Base-by-base conservation (phyloP, 2,329 filamentous ascomycete genomes). In the Fusarium torreyae region DNA sequence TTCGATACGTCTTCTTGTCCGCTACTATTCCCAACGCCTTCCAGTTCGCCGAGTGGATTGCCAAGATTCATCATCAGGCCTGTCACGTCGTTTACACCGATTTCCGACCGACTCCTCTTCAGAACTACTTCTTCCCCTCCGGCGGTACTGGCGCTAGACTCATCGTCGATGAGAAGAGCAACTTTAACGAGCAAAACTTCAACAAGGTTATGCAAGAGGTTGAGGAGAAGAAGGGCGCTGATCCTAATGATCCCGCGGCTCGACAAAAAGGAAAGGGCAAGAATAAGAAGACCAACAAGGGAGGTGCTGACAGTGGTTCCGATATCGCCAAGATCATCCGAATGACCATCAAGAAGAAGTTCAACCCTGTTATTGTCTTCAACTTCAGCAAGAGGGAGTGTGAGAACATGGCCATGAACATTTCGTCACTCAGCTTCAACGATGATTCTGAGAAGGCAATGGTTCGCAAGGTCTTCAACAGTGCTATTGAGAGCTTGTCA, bases 21-120 rank as follows among this genome's bases (percentile, higher is more conserved):
- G 96, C 96, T 68, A 99, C 97, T 3, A 99, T 99, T 68, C 96
- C 96, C 56, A 99, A 99, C 77, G 94, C 96, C 53, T 98, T 98
- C 88, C 96, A 99, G 80, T 99, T 99, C 75, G 96, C 96, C 73
- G 95, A 99, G 80, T 99, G 96, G 96, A 97, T 99, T 75, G 94
- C 93, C 74, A 98, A 98, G 83, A 98, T 95, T 60, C 97, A 99
- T 79, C 92, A 93, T 70, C 97, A 99, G 77, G 95, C 96, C 8
- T 99, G 96, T 73, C 97, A 99, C 85, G 97, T 99, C 68, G 96
- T 99, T 5, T 99, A 99, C 81, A 99, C 96, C 53, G 95, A 99
- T 81, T 99, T 98, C 85, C 89, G 96, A 77, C 96, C 96, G 20
- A 99, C 96, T 1, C 96, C 96, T 1, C 83, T 99, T 33, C 96